Evolutionary conservation across 208 protist species (phyloP).

Genomic region (Strigomonas galati): DNA sequence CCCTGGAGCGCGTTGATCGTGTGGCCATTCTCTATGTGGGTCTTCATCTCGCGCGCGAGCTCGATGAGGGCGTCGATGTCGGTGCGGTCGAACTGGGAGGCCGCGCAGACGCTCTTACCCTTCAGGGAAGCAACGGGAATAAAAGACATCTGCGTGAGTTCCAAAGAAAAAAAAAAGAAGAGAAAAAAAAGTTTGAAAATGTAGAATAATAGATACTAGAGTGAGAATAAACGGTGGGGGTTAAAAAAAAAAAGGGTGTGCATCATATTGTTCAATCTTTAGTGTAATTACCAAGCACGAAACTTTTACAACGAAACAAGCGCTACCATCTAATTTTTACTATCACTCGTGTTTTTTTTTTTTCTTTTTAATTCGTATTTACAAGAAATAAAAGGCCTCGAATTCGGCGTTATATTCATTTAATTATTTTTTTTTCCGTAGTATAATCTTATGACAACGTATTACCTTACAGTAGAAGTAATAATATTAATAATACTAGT

Average conservation of each 20-base stretch:
- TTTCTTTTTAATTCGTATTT: slow-evolving; percentile 1
- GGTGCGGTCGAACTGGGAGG: slow-evolving; percentile 57
- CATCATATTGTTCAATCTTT: no score
- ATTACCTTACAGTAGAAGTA: no score
- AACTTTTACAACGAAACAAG: slow-evolving; percentile 8
- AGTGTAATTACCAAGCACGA: no score
- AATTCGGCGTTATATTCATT: background rate
- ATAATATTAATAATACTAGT: background rate
- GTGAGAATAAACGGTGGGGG: no score
- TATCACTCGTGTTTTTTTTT: slow-evolving; percentile 2
- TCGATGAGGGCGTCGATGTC: slow-evolving; percentile 69
- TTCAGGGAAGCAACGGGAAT: slow-evolving; percentile 57
- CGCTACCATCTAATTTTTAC: background rate
- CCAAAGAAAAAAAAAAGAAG: slow-evolving; percentile 11
- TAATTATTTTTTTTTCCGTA: slow-evolving; percentile 6
- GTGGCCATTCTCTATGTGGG: slow-evolving; percentile 42
- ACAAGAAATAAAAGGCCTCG: background rate
- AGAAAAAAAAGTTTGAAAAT: slow-evolving; percentile 5
- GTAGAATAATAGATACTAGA: background rate
- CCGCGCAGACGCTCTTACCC: slow-evolving; percentile 58
- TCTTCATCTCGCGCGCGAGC: slow-evolving; percentile 49
- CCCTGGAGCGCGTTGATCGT: slow-evolving; percentile 58
- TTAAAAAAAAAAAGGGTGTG: slow-evolving; percentile 12
- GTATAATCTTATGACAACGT: background rate
- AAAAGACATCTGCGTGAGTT: slow-evolving; percentile 16